Evolutionary conservation across 1,284 basidiomycete genomes (phyloP).

Genomic region (Prillingera fragicola): DNA sequence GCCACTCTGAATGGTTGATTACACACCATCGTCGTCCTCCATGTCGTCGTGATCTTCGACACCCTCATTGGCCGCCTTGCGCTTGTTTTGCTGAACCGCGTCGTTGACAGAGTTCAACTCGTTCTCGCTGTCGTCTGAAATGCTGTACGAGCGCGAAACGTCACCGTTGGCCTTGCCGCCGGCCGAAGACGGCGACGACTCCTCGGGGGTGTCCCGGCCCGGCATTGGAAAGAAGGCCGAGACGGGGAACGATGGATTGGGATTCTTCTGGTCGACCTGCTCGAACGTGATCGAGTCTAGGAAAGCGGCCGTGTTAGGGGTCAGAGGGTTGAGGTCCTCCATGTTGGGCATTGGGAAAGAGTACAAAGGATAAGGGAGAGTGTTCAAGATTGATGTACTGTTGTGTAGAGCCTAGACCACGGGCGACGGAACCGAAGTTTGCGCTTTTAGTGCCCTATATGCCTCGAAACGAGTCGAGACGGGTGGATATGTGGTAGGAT

Average conservation of each 20-base stretch:
- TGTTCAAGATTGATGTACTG: neutral
- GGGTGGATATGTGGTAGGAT: neutral
- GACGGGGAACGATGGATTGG: conserved; percentile 31
- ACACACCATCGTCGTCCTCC: conserved; percentile 38
- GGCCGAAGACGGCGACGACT: conserved; percentile 31
- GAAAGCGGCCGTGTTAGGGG: conserved; percentile 43
- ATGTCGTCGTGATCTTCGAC: conserved; percentile 5
- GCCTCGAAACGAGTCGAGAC: neutral
- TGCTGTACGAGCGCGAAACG: neutral
- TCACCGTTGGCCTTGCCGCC: neutral
- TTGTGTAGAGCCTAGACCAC: too few relatives aligned
- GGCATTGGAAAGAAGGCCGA: conserved; percentile 41
- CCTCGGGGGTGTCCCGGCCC: conserved; percentile 36
- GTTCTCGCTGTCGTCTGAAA: conserved; percentile 15
- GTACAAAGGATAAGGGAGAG: neutral
- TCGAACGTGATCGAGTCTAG: conserved; percentile 32
- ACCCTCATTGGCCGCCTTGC: conserved; percentile 20
- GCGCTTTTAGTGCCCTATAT: too few relatives aligned
- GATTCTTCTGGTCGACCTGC: conserved; percentile 5
- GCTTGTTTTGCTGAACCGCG: conserved; percentile 20
- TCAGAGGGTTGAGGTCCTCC: conserved; percentile 36
- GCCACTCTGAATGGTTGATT: neutral
- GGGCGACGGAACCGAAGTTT: too few relatives aligned
- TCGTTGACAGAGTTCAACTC: conserved; percentile 3
- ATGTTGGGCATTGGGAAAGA: conserved; percentile 10